A percentile compares a stretch with the other conserved stretches of the same genome.
Conservation (phyloP, 208 protist genomes). For the Acanthamoeba culbertsoni region DNA sequence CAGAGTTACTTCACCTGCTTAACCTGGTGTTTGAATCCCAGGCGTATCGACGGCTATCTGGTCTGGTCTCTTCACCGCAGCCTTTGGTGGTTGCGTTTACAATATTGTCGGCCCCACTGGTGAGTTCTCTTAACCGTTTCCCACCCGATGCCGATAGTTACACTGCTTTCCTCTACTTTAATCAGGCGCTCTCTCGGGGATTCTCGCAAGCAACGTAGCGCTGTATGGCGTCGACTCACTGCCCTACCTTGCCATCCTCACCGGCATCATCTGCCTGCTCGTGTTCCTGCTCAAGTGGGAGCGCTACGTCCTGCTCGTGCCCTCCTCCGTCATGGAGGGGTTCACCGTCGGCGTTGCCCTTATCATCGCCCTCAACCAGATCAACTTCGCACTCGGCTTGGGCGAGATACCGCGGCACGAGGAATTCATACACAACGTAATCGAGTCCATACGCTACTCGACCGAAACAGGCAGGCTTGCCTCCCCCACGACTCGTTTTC, state of each 20-base stretch:
- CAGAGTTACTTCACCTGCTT: too few species aligned
- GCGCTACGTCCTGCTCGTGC: constrained; percentile 59
- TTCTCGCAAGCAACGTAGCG: not conserved
- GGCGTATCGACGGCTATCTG: constrained; percentile 66
- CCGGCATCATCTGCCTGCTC: constrained; percentile 57
- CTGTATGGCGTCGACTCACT: constrained; percentile 56
- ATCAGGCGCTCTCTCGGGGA: constrained; percentile 52
- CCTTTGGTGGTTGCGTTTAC: constrained; percentile 54
- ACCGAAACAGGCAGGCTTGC: not conserved
- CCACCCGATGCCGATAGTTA: too few species aligned
- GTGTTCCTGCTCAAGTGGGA: constrained; percentile 59
- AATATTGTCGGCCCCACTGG: constrained; percentile 70
- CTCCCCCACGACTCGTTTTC: not conserved
- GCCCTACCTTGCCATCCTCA: constrained; percentile 55
- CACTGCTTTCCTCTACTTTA: not conserved
- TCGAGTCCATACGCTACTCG: constrained; percentile 40
- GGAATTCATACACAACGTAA: constrained; percentile 45
- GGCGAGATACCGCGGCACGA: constrained; percentile 59
- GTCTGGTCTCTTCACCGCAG: constrained; percentile 59
- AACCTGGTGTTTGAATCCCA: not conserved
- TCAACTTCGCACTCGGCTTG: constrained; percentile 67
- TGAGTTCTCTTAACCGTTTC: not conserved
- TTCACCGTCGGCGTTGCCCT: constrained; percentile 68
- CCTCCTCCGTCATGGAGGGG: constrained; percentile 64
- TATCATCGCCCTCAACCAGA: constrained; percentile 63